Conservation (phyloP, 345 rosid species). For the Psidium guajava region DNA sequence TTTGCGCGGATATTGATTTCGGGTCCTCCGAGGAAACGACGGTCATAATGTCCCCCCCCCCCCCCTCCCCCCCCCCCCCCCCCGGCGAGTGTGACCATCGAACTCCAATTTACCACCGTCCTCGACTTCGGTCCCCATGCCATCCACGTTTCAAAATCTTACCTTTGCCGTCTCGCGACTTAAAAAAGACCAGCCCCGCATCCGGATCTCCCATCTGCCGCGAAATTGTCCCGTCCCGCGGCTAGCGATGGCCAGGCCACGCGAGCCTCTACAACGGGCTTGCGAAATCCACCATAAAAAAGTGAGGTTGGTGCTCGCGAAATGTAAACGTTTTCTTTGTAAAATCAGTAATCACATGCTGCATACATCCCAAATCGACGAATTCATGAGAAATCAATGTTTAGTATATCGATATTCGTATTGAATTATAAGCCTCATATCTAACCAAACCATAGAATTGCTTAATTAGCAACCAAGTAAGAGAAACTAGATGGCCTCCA, state of each 20-base stretch:
- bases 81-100: too few relatives aligned
- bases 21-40: background rate
- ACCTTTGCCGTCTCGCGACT: too few relatives aligned
- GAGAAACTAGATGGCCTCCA: accelerated
- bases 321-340: too few relatives aligned
- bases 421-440: background rate
- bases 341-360: too few relatives aligned
- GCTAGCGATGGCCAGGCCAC: too few relatives aligned
- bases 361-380: background rate
- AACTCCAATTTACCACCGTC: background rate
- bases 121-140: background rate
- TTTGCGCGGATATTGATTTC: background rate
- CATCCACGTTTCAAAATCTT: too few relatives aligned
- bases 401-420: background rate
- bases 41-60: background rate
- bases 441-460: background rate
- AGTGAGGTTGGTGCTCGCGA: background rate
- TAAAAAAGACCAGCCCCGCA: too few relatives aligned
- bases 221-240: too few relatives aligned
- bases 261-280: too few relatives aligned
- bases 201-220: too few relatives aligned
- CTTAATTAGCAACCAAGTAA: background rate
- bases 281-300: too few relatives aligned
- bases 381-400: background rate
- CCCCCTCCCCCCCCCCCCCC: too few relatives aligned